Conservation (phyloP, 2,329 filamentous ascomycete genomes). For the Rutstroemia sp. region DNA sequence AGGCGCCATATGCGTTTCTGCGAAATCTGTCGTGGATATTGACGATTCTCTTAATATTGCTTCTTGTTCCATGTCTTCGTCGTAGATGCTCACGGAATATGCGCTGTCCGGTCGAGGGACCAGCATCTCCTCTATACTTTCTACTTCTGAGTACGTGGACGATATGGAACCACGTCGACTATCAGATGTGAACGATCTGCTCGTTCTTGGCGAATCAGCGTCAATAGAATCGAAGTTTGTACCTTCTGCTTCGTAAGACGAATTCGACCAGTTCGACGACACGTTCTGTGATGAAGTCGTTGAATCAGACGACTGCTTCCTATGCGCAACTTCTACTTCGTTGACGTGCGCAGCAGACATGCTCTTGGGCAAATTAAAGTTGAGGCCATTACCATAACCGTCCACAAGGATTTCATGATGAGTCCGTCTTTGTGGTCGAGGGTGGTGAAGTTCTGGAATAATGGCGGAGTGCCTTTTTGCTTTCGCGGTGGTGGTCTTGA, state of each 20-base stretch:
- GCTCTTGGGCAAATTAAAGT: not conserved
- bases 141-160: not conserved
- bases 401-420: conserved; percentile 46
- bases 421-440: conserved; percentile 20
- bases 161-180: not conserved
- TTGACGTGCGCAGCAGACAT: not conserved
- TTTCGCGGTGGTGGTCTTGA: conserved; percentile 22
- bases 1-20: not conserved
- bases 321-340: not conserved
- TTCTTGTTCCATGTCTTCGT: conserved; percentile 2
- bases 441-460: conserved; percentile 23
- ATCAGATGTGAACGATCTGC: not conserved
- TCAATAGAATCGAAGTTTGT: not conserved
- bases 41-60: not conserved
- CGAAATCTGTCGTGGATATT: not conserved
- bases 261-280: conserved; percentile 4
- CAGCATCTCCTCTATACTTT: not conserved
- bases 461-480: conserved; percentile 24
- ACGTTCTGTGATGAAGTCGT: not conserved
- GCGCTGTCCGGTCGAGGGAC: conserved; percentile 10
- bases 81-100: conserved; percentile 15
- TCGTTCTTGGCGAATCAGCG: not conserved
- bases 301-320: not conserved
- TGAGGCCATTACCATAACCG: conserved; percentile 44
- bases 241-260: conserved; percentile 4